Base-by-base conservation (phyloP, 306 rosid species). In the Sesbania bispinosa region DNA sequence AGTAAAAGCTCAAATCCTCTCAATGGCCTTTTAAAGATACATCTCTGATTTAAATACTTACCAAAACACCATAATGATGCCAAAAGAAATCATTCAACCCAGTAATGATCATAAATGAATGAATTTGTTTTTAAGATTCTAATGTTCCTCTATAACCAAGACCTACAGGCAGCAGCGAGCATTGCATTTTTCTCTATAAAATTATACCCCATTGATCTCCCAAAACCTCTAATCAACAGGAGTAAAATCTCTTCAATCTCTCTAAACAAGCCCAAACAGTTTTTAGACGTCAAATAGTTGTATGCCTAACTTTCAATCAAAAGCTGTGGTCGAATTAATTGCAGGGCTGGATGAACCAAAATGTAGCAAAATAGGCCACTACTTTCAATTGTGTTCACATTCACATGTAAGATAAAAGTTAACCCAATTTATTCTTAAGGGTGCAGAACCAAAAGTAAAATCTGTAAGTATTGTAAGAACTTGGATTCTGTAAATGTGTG, bases 401-500 rank as follows among this genome's bases (percentile, higher is more conserved):
- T 58, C 79, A 65, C 15, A 39, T 15, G 5, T 45, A 35, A 60
- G 13, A 53, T 33, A 35, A 52, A 10, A 39, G 27, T 61, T 65
- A 77, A 53, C 5, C 23, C 16, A 24, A 64, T 14, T n/a, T 11
- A 46, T 55, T 62, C 46, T 55, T 66, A 47, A 36, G 46, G 23
- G 21, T 20, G 51, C 62, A 35, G 21, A 71, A 76, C 14, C 66
- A 66, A 39, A 75, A 63, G 81, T 64, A 27, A 68, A 74, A 62
- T 69, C 10, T 2, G 46, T 43, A 63, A 23, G 11, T 16, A 67
- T 43, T 45, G 24, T 47, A 55, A 55, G 71, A 54, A 41, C 43
- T 45, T 55, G 35, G 50, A 58, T 52, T 61, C 29, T 11, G 7
- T 58, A 58, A 24, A 45, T 54, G 15, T 47, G 67, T 3, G 67